Conservation (phyloP, 2,329 filamentous ascomycete genomes). For the Paecilomyces niveus region DNA sequence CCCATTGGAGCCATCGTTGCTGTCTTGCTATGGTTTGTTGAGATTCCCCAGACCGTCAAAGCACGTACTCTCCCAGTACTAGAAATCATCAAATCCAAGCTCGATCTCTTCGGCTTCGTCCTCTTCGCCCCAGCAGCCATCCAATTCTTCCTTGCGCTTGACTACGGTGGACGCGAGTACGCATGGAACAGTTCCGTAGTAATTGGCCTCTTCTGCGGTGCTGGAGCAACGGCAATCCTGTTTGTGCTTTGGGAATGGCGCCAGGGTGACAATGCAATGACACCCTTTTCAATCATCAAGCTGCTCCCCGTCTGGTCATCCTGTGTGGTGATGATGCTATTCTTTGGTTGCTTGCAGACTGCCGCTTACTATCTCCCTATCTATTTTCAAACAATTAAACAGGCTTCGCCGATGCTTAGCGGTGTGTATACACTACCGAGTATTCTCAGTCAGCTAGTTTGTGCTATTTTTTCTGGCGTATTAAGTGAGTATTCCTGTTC, state of each 20-base stretch:
- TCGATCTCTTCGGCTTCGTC: constrained; percentile 36
- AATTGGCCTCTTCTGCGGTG: constrained; percentile 42
- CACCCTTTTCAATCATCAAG: constrained; percentile 31
- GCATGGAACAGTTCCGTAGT: constrained; percentile 34
- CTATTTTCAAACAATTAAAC: constrained; percentile 41
- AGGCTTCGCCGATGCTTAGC: constrained; percentile 22
- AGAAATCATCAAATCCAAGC: constrained; percentile 12
- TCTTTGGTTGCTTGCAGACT: constrained; percentile 21
- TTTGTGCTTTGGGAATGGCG: constrained; percentile 35
- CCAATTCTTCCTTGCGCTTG: constrained; percentile 40
- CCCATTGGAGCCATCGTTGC: constrained; percentile 27
- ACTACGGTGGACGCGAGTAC: constrained; percentile 36
- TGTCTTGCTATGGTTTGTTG: constrained; percentile 22
- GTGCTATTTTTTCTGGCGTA: constrained; percentile 24
- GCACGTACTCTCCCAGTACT: not conserved
- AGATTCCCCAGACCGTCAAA: constrained; percentile 19
- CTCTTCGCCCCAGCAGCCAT: constrained; percentile 33
- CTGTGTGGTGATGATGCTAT: constrained; percentile 28
- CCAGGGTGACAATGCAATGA: constrained; percentile 36
- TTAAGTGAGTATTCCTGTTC: constrained; percentile 13
- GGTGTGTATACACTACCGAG: constrained; percentile 36
- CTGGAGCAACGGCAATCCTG: constrained; percentile 26
- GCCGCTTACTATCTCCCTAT: constrained; percentile 41
- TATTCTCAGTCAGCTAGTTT: constrained; percentile 28
- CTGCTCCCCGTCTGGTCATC: constrained; percentile 29